Base-by-base conservation (phyloP, 345 rosid species). In the Turnera subulata region DNA sequence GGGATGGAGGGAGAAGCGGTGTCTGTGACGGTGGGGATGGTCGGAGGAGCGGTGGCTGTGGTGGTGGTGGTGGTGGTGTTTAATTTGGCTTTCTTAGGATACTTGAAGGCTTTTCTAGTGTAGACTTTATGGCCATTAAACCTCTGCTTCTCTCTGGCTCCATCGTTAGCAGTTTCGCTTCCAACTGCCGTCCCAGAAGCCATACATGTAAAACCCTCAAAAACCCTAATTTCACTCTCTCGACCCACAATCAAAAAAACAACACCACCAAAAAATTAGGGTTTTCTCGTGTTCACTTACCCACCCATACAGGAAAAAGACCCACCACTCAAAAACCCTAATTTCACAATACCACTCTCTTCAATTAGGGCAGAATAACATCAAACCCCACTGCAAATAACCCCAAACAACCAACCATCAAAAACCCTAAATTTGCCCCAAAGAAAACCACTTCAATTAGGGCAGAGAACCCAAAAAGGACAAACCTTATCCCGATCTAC, bases 111-210 rank as follows among this genome's bases (percentile, higher is more conserved):
- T 71, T 89, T 92, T 72, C 99, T 80, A 14, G 77, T 83, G 64
- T 92, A 92, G 13, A 92, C 99, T 67, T 69, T 92, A 75, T 57
- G 72, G 75, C 70, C 85, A 2, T 59, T 52, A 42, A 68, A 82
- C 60, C 81, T 83, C 73, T 71, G 86, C 75, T 78, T 89, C 78
- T 86, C 91, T 63, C 74, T 79, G 4, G 35, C 63, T 6, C 76
- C 93, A 67, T 78, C 86, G 55, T 69, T 79, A 24, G 60, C 71
- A 24, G 54, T 53, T 66, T 77, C 88, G 18, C 76, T 91, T 66
- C 80, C 88, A 45, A 69, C 85, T 64, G 73, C 72, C 69, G 85
- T 77, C 85, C 77, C 96, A 62, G 97, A 93, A 78, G 96, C 99
- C 99, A 89, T 93, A 74, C 96, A 86, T 76, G 77, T 71, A 84